Base-by-base conservation (phyloP, 306 rosid genomes). In the Cucurbita argyrosperma region DNA sequence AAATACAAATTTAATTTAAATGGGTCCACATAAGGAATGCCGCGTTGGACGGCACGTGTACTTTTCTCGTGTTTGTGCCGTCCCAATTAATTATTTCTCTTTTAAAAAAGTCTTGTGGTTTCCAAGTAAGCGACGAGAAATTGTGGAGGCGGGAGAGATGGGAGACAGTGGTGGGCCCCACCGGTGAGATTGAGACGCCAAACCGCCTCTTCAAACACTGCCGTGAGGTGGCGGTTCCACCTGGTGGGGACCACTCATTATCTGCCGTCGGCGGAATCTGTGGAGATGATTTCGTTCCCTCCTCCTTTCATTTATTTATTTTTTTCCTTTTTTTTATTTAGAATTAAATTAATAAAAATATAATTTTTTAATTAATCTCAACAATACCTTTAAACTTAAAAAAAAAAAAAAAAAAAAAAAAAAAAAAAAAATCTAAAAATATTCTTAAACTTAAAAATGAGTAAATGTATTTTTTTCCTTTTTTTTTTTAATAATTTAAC, bases 31-130 rank as follows among this genome's bases (percentile, higher is more conserved):
- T n/a, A 45, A 45, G 21, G 46, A 66, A 66, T 45, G 45, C 72
- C 55, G 72, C 46, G 72, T 45, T 47, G 74, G 74, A 68, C 57
- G 74, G 74, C 74, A 68, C 74, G 74, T 68, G 74, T 68, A 68
- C 57, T 26, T 68, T 46, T 35, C 46, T 35, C 19, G 5, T 40
- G 47, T 23, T 37, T 68, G 43, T 68, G 43, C 74, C 74, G 74
- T 47, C 74, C 74, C 3, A 68, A 68, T 66, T 43, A 66, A 66
- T 64, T 38, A 64, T 5, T 4, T 16, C 0, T 3, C 5, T 16
- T 37, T n/a, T 39, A 1, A 5, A 18, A 19, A 64, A 64, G 74
- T 68, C 7, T 40, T 64, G 74, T 68, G 74, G 74, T 23, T 68
- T 68, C 74, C 57, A 68, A 68, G 74, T 14, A 47, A 67, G 30